Conservation (phyloP, 371 early-diverging fungal genomes). For the Mucor piriformis region DNA sequence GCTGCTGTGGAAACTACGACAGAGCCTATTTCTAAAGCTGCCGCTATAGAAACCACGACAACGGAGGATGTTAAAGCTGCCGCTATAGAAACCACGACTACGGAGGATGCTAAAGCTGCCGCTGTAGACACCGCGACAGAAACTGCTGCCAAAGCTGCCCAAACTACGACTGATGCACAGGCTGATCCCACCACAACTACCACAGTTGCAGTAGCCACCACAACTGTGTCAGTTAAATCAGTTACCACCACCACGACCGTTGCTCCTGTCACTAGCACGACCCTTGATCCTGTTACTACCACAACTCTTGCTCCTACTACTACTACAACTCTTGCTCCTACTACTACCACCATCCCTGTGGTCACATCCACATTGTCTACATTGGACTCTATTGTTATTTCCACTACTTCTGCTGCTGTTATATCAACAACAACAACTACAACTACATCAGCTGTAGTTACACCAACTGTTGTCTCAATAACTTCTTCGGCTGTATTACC, state of each 20-base stretch:
- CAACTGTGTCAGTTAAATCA: not conserved
- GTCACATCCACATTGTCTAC: not conserved
- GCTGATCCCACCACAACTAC: too few species aligned
- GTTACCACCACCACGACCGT: not conserved
- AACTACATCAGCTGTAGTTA: not conserved
- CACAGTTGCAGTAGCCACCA: not conserved
- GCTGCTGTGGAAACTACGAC: too few species aligned
- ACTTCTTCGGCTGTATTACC: not conserved
- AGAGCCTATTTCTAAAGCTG: too few species aligned
- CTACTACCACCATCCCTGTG: not conserved
- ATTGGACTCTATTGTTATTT: not conserved
- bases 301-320: not conserved
- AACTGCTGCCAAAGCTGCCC: not conserved
- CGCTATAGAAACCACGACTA: too few species aligned
- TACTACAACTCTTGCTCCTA: not conserved
- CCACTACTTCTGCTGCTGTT: not conserved
- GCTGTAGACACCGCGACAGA: not conserved
- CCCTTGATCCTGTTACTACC: not conserved
- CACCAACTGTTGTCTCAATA: not conserved
- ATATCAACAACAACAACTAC: not conserved
- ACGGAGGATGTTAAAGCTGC: not conserved
- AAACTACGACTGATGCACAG: conserved; percentile 1
- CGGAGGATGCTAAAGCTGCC: not conserved
- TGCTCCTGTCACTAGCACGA: not conserved
- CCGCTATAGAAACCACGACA: not conserved